Base-by-base conservation (phyloP, 345 rosid species). In the Gossypium longicalyx region DNA sequence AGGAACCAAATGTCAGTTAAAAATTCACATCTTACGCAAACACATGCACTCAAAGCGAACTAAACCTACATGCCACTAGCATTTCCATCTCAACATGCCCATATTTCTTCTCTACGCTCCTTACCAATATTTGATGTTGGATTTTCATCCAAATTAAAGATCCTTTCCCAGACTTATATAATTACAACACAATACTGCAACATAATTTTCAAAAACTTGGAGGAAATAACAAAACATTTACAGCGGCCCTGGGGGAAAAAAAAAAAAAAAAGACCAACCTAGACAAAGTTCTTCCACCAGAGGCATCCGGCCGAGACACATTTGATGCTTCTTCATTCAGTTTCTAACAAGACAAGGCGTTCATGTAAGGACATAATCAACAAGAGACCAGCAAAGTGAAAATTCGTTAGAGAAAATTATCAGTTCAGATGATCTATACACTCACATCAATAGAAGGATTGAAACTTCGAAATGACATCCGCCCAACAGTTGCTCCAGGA, bases 401-500 rank as follows among this genome's bases (percentile, higher is more conserved):
- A 12, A 58, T 53, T 76, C 43, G 67, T 56, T 8, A 53, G 54
- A 49, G 20, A 83, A 74, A 80, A 59, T 6, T 54, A 44, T 67
- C 38, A 25, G 77, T 71, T 66, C 77, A 77, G 67, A 19, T 29
- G 47, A 59, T 71, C 74, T 47, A 63, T 65, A 82, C 75, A 90
- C 97, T 87, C 87, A 91, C 97, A 89, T 96, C 97, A 57, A 90
- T 85, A 71, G 91, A 85, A 67, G 99, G 97, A 83, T 91, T 93
- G 82, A 93, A 96, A 82, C 91, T 90, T 77, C 81, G 89, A 85
- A 95, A 95, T 48, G 99, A 96, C 97, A 96, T 89, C 70, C 99
- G 92, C 43, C 98, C 99, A 23, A 84, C 64, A 51, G 75, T 65
- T 54, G 93, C 93, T 76, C 90, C 91, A 22, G 98, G 98, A 77